Percentiles rank a stretch among this genome's conserved stretches.
Conservation (phyloP, 179 eudicot genomes). For the Corrigiola litoralis region DNA sequence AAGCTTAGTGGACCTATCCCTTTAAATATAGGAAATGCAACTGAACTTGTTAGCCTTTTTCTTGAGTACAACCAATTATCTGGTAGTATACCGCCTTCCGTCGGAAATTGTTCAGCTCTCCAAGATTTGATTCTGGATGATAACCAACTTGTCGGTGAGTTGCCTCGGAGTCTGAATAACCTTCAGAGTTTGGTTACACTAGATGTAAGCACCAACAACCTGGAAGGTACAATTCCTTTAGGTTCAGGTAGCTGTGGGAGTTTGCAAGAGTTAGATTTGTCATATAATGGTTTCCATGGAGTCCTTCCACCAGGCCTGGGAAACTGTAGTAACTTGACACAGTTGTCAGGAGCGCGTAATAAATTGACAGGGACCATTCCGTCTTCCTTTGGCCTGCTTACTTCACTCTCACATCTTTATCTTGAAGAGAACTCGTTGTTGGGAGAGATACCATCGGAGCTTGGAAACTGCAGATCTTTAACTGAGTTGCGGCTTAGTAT, state of each 20-base stretch:
- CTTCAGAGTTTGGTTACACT: constrained; percentile 9
- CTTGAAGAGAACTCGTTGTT: constrained; percentile 48
- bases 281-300: constrained; percentile 52
- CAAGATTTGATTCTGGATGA: constrained; percentile 7
- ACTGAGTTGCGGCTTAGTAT: constrained; percentile 33
- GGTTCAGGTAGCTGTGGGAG: constrained; percentile 35
- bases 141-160: constrained; percentile 16
- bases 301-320: constrained; percentile 49
- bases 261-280: constrained; percentile 39
- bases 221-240: constrained; percentile 24
- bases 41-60: constrained; percentile 18
- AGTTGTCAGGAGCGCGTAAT: constrained; percentile 40
- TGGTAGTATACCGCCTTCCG: constrained; percentile 24
- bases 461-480: constrained; percentile 62
- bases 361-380: constrained; percentile 61
- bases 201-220: constrained; percentile 5
- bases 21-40: constrained; percentile 27
- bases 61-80: constrained; percentile 13
- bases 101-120: constrained; percentile 22
- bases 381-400: constrained; percentile 54
- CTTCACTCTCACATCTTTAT: constrained; percentile 38
- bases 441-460: constrained; percentile 69
- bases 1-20: constrained; percentile 27
- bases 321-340: constrained; percentile 48
- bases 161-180: constrained; percentile 21